Percentiles rank a stretch among this genome's conserved stretches.
These are phyloP conservation scores for Paspalum vaginatum DNA, from an alignment of 176 grass and related monocot genomes.

Conservation along the genomic window DNA sequence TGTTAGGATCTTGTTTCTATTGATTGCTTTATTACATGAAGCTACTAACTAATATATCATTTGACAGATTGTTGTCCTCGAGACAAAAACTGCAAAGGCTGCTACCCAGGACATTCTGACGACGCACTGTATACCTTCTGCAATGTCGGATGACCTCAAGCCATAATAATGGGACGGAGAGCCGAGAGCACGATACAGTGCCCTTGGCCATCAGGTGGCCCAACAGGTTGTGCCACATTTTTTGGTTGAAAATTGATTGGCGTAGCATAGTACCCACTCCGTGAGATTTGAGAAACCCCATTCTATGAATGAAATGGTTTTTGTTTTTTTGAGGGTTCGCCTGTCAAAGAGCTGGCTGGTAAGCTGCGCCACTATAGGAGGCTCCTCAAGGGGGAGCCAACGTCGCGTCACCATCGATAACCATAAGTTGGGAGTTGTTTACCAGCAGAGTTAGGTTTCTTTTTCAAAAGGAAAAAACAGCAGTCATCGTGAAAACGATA, in stretches of 20 bases:
- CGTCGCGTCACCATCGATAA: background rate
- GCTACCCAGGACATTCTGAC: slow-evolving; percentile 84
- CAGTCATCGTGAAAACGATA: slow-evolving; percentile 26
- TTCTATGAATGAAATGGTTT: background rate
- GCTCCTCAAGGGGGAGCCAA: background rate
- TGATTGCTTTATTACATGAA: slow-evolving; percentile 13
- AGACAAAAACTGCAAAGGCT: slow-evolving; percentile 89
- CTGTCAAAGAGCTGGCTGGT: background rate
- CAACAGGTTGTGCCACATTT: slow-evolving; percentile 21
- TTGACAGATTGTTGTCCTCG: slow-evolving; percentile 88
- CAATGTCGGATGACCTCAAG: slow-evolving; percentile 90
- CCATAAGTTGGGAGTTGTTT: slow-evolving; percentile 37
- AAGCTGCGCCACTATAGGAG: background rate
- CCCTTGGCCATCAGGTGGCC: background rate
- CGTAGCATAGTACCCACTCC: background rate
- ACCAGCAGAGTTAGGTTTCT: background rate
- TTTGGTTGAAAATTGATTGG: slow-evolving; percentile 24
- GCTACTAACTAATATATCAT: slow-evolving; percentile 29
- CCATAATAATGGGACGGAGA: slow-evolving; percentile 40
- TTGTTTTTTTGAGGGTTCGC: background rate
- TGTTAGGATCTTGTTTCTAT: background rate
- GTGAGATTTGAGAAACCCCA: slow-evolving; percentile 5
- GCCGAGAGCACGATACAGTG: background rate
- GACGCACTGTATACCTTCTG: slow-evolving; percentile 90
- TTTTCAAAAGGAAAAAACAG: too few species aligned